Evolutionary conservation across 768 basidiomycete species (phyloP), one percentile per base, ranked within the genome.

Genomic region (Leccinellum albellum): DNA sequence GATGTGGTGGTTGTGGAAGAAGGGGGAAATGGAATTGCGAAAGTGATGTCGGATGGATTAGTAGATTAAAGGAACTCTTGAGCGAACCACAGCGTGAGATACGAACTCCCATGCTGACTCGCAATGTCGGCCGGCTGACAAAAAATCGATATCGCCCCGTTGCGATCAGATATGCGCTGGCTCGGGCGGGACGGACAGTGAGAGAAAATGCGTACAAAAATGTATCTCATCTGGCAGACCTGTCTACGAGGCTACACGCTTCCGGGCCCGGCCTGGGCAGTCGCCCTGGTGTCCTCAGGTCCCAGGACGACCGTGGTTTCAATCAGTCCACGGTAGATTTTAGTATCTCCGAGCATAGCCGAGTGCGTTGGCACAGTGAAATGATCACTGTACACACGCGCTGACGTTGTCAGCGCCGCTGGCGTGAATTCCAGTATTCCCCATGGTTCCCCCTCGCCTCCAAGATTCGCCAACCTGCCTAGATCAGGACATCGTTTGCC

Each of bases 401-500:
- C 40, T 42, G 40, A 42, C 40, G 40, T 9, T 17, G 40, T 9
- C 8, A 37, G 35, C 10, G 20, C 20, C 40, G 2, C 35, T 35
- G 29, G 28, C 45, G 53, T 55, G 54, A 54, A 29, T 55, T 23
- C 53, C 21, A 17, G n/a, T 54, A 42, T 20, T n/a, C 32, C 40
- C 12, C 31, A 67, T 67, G 66, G 53, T 42, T 23, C 50, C 55
- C 53, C 50, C 60, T 51, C 46, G 53, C 51, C 50, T 63, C 54
- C 58, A 52, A 32, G 48, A 55, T 42, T 40, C 55, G 23, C 32
- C 53, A 35, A 21, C 59, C 53, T 40, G 24, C 40, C 49, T 56
- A 28, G 53, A 51, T 24, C 58, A 69, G 24, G 64, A 63, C 29
- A 66, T 84, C 50, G 60, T 88, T 4, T 78, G 74, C 51, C 79